Evolutionary conservation across 176 grass and related monocot genomes (phyloP), one percentile per base, ranked within the genome.

Genomic region (Olyra latifolia): DNA sequence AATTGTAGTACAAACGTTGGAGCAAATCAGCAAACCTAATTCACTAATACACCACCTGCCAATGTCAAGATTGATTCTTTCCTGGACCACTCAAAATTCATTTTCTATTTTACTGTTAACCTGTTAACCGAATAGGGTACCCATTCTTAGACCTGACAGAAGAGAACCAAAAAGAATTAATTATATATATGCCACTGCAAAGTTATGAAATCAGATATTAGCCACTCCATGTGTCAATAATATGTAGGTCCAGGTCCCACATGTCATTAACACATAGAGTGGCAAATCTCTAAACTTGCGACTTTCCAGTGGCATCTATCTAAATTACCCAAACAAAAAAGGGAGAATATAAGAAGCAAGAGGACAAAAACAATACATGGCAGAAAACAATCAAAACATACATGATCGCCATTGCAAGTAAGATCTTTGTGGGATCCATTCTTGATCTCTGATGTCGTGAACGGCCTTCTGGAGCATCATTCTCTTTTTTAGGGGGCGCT

Each of bases 351-450:
- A 58, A 57, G 48, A 8, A 63, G 17, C 19, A 77, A 10, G 14
- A 80, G 27, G 19, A 27, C 43, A 23, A 69, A 40, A 67, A 57
- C 9, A 30, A 15, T 66, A 28, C 28, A 79, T 72, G 67, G 32
- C 54, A 27, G 68, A 81, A 69, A 64, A 61, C 81, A 85, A 89
- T 95, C 96, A 81, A 69, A 64, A 61, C 81, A 85, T 91, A 98
- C 96, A 98, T 56, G 83, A 98, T 93, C 38, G 96, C 92, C 86
- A 98, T 66, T 50, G 85, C 75, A 74, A 98, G 92, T 85, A 98
- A 86, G 74, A 98, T 95, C 77, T 93, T 95, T 69, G 90, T 95
- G 10, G 90, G 92, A 74, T 98, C 96, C 79, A 95, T 93, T 72
- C 90, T 90, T 61, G 96, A 82, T 78, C 71, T 98, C 58, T 93